Percentiles rank a stretch among this genome's conserved stretches.
Evolutionary conservation across 495 filamentous ascomycete genomes (phyloP).

Genomic region (Lichenothelia convexa): DNA sequence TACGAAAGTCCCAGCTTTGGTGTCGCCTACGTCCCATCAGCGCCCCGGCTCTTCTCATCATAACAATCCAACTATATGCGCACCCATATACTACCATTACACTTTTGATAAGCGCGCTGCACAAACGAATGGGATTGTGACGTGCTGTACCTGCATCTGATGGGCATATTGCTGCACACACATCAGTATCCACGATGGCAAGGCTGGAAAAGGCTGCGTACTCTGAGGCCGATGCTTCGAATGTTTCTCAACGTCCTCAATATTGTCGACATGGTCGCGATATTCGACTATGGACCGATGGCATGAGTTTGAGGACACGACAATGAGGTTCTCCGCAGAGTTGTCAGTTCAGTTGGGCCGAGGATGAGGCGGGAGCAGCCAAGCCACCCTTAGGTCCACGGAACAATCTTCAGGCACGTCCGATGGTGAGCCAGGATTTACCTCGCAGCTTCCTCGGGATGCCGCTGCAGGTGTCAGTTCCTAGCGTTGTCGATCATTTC

Average conservation of each 20-base stretch:
- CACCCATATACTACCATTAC: constrained; percentile 15
- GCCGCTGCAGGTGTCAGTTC: too few relatives aligned
- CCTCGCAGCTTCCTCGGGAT: too few relatives aligned
- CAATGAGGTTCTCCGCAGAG: too few relatives aligned
- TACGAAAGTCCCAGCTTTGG: constrained; percentile 79
- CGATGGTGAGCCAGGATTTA: too few relatives aligned
- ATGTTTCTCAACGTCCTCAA: constrained; percentile 71
- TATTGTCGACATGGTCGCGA: constrained; percentile 78
- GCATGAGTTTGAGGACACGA: too few relatives aligned
- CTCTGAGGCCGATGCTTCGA: constrained; percentile 73
- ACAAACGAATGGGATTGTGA: not conserved
- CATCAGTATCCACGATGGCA: constrained; percentile 16
- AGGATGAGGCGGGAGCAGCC: too few relatives aligned
- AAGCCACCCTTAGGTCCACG: too few relatives aligned
- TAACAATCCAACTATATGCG: not conserved
- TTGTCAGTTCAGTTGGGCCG: too few relatives aligned
- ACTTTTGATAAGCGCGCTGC: too few relatives aligned
- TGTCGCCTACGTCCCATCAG: constrained; percentile 51
- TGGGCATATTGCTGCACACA: constrained; percentile 57
- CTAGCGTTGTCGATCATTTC: too few relatives aligned
- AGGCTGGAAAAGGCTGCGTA: constrained; percentile 18
- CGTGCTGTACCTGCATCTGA: constrained; percentile 67
- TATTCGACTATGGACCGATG: too few relatives aligned
- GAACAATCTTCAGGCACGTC: too few relatives aligned
- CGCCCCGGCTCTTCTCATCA: not conserved